phyloP scores from a whole-genome alignment of 768 basidiomycete species.

The Suillus cothurnatus region DNA sequence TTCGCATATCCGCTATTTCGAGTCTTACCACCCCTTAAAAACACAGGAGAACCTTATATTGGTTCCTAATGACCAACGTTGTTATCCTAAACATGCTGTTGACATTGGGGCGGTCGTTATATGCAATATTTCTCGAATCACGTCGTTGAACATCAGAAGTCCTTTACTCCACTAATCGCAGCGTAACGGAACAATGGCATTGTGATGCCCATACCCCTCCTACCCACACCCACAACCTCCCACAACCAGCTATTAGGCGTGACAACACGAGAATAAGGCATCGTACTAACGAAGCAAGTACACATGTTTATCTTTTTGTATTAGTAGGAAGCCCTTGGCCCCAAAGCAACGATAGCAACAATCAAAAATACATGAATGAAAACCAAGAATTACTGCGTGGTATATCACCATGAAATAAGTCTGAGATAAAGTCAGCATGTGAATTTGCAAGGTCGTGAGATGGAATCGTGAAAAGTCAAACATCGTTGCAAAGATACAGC shows the following conservation, averaged over 20 bases:
- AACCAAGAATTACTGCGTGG: neutral
- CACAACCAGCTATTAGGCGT: neutral
- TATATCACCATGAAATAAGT: conserved; percentile 5
- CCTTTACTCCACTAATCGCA: neutral
- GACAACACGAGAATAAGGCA: neutral
- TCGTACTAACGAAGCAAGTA: neutral
- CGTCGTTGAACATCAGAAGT: neutral
- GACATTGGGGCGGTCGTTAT: neutral
- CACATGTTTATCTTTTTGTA: neutral
- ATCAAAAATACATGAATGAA: conserved; percentile 11
- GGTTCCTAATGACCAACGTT: neutral
- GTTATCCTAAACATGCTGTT: neutral
- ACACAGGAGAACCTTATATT: neutral
- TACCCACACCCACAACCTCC: neutral
- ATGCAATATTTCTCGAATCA: neutral
- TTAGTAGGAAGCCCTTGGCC: neutral
- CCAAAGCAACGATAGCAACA: conserved; percentile 7
- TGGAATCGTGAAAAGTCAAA: conserved; percentile 5
- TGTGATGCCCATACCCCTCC: neutral
- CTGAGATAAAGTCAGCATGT: conserved; percentile 9
- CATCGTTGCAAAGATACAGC: neutral
- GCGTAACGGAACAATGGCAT: neutral
- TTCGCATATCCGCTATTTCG: neutral
- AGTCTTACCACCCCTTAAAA: neutral
- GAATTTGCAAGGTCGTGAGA: neutral